These are phyloP conservation scores for Rubroboletus satanas DNA, from an alignment of 768 basidiomycete species.

Conservation along the genomic window DNA sequence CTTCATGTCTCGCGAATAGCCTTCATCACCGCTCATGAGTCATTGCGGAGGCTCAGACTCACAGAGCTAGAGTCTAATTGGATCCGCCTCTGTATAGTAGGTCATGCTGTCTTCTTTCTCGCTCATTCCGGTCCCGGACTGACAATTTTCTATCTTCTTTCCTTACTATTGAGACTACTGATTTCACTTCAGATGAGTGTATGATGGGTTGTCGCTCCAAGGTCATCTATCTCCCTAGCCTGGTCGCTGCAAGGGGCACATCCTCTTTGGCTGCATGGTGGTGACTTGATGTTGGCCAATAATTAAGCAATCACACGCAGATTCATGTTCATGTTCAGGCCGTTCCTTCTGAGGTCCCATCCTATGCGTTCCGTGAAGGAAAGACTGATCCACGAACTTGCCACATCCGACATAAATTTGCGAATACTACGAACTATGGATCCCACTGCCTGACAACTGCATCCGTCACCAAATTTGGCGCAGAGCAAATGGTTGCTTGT, in stretches of 20 bases:
- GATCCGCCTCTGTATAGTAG: neutral
- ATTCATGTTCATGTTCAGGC: neutral
- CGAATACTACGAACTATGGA: neutral
- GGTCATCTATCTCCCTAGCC: neutral
- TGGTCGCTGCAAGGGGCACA: neutral
- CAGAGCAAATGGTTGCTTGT: neutral
- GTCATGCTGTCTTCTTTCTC: no score
- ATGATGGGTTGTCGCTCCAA: neutral
- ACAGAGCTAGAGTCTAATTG: no score
- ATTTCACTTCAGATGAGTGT: neutral
- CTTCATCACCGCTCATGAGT: neutral
- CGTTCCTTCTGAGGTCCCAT: neutral
- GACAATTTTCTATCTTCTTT: neutral
- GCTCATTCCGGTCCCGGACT: neutral
- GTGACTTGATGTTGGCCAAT: neutral
- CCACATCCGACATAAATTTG: neutral
- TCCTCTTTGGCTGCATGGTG: neutral
- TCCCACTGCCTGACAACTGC: neutral
- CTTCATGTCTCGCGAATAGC: neutral
- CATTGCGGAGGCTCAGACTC: neutral
- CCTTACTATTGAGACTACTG: no score
- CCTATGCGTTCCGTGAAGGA: neutral
- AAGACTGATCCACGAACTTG: neutral
- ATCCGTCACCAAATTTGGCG: neutral
- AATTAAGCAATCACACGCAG: neutral